phyloP scores from a whole-genome alignment of 2,329 filamentous ascomycete species.

The Apiospora pterosperma region DNA sequence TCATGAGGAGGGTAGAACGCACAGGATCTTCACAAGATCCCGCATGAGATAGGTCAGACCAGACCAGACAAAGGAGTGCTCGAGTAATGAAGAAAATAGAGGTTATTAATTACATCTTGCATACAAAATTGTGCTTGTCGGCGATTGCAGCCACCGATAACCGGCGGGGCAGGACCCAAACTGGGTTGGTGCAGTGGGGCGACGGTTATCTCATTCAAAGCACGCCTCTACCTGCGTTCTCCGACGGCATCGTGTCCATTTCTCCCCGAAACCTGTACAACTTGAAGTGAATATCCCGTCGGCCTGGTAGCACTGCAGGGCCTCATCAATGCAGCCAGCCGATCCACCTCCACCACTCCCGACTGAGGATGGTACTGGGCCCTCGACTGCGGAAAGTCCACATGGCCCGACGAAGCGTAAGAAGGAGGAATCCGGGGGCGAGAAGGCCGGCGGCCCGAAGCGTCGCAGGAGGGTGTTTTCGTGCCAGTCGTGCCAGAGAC shows the following conservation, averaged over 20 bases:
- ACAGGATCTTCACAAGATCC: neutral
- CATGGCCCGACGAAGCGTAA: conserved; percentile 1
- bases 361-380: neutral
- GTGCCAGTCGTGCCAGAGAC: conserved; percentile 12
- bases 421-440: conserved; percentile 7
- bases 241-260: conserved; percentile 7
- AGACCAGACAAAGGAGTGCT: neutral
- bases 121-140: neutral
- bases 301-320: conserved; percentile 2
- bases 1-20: too few relatives aligned
- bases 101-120: neutral
- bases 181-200: neutral
- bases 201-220: neutral
- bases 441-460: conserved; percentile 5
- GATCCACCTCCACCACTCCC: conserved; percentile 2
- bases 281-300: neutral
- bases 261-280: conserved; percentile 3
- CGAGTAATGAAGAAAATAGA: too few relatives aligned
- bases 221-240: conserved; percentile 4
- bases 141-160: conserved; percentile 2
- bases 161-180: neutral
- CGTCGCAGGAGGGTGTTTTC: conserved; percentile 11
- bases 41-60: neutral
- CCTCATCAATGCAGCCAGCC: conserved; percentile 4
- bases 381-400: neutral